phyloP scores from a whole-genome alignment of 2,329 filamentous ascomycete genomes.

The Pseudomassariella vexata region DNA sequence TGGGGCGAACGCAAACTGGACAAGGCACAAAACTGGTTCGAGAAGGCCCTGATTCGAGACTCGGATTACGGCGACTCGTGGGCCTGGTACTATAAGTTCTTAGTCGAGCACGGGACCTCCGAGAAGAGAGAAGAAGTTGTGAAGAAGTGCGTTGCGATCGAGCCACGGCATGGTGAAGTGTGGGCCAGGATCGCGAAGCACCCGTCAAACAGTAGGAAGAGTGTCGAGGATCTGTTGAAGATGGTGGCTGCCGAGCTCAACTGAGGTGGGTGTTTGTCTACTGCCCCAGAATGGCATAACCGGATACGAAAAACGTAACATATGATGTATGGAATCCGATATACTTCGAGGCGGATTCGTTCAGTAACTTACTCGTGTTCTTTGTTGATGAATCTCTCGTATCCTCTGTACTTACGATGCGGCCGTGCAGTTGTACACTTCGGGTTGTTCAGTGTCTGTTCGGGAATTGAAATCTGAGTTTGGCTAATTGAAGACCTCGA shows the following conservation, averaged over 20 bases:
- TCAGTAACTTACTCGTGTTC: no score
- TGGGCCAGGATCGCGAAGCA: constrained; percentile 87
- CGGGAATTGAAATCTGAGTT: no score
- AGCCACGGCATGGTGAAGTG: constrained; percentile 86
- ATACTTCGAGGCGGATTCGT: no score
- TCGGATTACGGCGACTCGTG: constrained; percentile 86
- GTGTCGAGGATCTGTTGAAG: constrained; percentile 75
- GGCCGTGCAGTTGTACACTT: no score
- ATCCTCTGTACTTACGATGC: no score
- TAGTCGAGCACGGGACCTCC: constrained; percentile 85
- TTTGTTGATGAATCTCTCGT: no score
- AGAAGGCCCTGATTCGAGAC: constrained; percentile 86
- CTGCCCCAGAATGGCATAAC: no score
- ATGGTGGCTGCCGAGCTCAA: constrained; percentile 57
- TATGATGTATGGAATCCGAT: no score
- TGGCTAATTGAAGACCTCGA: no score
- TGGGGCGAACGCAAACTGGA: constrained; percentile 91
- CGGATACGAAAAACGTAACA: no score
- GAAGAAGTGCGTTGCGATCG: constrained; percentile 71
- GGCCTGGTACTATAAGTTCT: constrained; percentile 97
- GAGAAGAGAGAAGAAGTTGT: constrained; percentile 87
- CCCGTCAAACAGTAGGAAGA: constrained; percentile 70
- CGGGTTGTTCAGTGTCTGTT: no score
- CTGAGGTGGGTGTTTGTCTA: neutral
- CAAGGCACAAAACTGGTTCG: constrained; percentile 95